Conservation (phyloP, 1,284 basidiomycete genomes). For the Ganoderma sinense region DNA sequence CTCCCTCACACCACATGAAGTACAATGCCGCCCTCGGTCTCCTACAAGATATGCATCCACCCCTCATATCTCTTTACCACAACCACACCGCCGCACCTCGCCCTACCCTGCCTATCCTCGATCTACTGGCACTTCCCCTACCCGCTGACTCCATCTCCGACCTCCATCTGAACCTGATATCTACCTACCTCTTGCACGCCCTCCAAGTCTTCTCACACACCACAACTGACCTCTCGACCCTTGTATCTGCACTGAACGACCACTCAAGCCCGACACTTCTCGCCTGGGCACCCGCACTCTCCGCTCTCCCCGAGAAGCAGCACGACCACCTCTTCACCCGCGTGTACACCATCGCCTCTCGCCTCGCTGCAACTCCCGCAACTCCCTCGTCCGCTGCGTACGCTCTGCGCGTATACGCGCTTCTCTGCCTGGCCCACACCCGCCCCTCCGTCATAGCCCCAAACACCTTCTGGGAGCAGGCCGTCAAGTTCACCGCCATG, state of each 20-base stretch:
- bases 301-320: slow-evolving; percentile 57
- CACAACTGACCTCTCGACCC: slow-evolving; percentile 34
- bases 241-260: slow-evolving; percentile 46
- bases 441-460: slow-evolving; percentile 41
- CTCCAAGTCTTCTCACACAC: slow-evolving; percentile 48
- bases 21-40: slow-evolving; percentile 55
- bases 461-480: slow-evolving; percentile 71
- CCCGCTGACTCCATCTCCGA: slow-evolving; percentile 45
- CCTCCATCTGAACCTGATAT: slow-evolving; percentile 58
- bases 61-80: slow-evolving; percentile 46
- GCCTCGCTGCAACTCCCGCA: slow-evolving; percentile 45
- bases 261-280: slow-evolving; percentile 54
- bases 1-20: slow-evolving; percentile 42
- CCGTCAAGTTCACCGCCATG: slow-evolving; percentile 55
- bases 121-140: slow-evolving; percentile 55
- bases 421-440: slow-evolving; percentile 42
- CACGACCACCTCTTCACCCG: slow-evolving; percentile 64
- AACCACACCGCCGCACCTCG: slow-evolving; percentile 20
- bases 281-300: slow-evolving; percentile 57
- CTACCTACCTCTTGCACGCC: slow-evolving; percentile 64
- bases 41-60: slow-evolving; percentile 53
- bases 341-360: slow-evolving; percentile 60
- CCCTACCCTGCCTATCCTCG: slow-evolving; percentile 27
- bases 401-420: slow-evolving; percentile 44
- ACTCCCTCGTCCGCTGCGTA: slow-evolving; percentile 44